These are phyloP conservation scores for Ensete ventricosum DNA, from an alignment of 176 grass and related monocot genomes.

Conservation along the genomic window DNA sequence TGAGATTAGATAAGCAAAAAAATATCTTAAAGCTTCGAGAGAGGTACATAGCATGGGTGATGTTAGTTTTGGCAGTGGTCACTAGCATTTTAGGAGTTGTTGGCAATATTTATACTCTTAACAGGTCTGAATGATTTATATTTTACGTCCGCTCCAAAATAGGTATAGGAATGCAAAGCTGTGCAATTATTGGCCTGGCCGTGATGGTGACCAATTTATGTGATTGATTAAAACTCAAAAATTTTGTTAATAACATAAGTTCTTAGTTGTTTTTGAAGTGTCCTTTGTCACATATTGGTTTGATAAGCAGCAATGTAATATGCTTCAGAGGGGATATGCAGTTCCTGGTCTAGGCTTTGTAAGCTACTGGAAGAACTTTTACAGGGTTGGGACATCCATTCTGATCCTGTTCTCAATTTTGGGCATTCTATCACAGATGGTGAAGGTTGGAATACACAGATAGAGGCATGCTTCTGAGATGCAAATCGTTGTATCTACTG, in stretches of 20 bases:
- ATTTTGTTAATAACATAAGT: neutral
- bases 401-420: neutral
- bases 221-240: neutral
- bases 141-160: neutral
- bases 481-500: neutral
- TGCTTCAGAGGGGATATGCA: neutral
- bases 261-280: neutral
- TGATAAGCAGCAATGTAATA: neutral
- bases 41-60: constrained; percentile 39
- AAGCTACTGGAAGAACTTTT: neutral
- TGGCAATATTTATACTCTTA: constrained; percentile 74
- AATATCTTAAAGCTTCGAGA: constrained; percentile 34
- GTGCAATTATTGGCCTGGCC: neutral
- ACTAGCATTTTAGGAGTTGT: constrained; percentile 57
- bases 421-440: neutral
- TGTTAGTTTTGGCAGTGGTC: constrained; percentile 57
- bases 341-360: neutral
- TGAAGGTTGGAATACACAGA: neutral
- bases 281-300: neutral
- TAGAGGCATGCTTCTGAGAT: neutral
- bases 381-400: neutral
- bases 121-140: constrained; percentile 35
- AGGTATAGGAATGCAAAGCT: neutral
- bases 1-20: constrained; percentile 65
- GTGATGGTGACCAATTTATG: neutral